Conservation (phyloP, 2,329 filamentous ascomycete genomes). For the Diaporthe sp. region DNA sequence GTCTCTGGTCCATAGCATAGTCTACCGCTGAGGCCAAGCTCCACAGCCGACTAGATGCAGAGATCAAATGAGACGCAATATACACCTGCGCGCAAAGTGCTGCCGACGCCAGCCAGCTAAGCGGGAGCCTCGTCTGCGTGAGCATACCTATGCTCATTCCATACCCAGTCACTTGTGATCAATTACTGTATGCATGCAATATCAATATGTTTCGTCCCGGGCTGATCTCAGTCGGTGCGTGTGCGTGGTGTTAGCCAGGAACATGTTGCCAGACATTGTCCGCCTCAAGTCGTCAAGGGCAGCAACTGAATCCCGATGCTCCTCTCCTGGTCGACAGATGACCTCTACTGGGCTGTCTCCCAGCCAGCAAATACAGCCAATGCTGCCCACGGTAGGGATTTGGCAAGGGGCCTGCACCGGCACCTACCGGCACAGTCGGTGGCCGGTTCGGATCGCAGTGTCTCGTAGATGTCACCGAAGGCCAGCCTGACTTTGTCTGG, state of each 20-base stretch:
- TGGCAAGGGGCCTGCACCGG: too few species aligned
- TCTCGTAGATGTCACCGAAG: background rate
- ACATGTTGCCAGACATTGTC: background rate
- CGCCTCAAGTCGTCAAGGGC: background rate
- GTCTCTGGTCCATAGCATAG: background rate
- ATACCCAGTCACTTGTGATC: background rate
- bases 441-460: background rate
- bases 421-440: too few species aligned
- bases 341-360: background rate
- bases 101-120: background rate
- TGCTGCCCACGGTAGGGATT: background rate
- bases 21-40: background rate
- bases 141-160: background rate
- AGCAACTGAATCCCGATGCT: background rate
- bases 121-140: background rate
- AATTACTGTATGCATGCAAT: background rate
- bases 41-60: background rate
- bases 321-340: background rate
- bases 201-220: background rate
- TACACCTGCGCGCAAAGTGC: background rate
- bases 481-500: background rate
- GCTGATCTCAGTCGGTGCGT: background rate
- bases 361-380: background rate
- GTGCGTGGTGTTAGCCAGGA: background rate
- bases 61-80: constrained; percentile 3